These are phyloP conservation scores for Grosmannia serpens DNA, from an alignment of 2,329 filamentous ascomycete genomes.

Conservation along the genomic window DNA sequence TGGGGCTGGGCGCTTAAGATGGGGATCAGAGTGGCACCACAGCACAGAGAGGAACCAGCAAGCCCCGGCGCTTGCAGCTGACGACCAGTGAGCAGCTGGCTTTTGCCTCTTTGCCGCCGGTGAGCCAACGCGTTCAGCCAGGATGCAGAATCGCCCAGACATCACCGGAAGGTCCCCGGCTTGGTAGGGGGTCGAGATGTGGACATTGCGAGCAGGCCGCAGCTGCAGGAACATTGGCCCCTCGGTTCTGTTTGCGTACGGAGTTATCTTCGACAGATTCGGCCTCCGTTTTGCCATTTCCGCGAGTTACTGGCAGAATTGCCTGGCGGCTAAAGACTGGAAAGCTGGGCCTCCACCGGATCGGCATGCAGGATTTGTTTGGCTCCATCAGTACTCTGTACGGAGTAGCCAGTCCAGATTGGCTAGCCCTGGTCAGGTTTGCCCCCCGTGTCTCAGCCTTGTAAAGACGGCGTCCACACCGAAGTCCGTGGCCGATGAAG, in stretches of 20 bases:
- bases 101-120: neutral
- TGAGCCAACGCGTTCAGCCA: neutral
- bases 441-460: neutral
- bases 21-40: conserved; percentile 1
- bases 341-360: neutral
- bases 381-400: neutral
- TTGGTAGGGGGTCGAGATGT: too few species aligned
- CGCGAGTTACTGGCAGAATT: neutral
- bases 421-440: neutral
- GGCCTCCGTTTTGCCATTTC: neutral
- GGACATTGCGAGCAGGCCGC: neutral
- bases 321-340: neutral
- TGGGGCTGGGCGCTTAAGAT: conserved; percentile 8
- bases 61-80: neutral
- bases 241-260: too few species aligned
- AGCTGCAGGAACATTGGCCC: too few species aligned
- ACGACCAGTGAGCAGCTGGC: neutral
- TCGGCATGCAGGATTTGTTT: neutral
- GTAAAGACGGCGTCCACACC: too few species aligned
- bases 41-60: neutral
- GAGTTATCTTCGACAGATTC: too few species aligned
- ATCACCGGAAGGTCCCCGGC: neutral
- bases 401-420: neutral
- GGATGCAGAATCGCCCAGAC: neutral
- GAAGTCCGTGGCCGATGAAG: too few species aligned